These are phyloP conservation scores for Colletotrichum cordylinicola DNA, from an alignment of 2,329 filamentous ascomycete species.

Conservation along the genomic window DNA sequence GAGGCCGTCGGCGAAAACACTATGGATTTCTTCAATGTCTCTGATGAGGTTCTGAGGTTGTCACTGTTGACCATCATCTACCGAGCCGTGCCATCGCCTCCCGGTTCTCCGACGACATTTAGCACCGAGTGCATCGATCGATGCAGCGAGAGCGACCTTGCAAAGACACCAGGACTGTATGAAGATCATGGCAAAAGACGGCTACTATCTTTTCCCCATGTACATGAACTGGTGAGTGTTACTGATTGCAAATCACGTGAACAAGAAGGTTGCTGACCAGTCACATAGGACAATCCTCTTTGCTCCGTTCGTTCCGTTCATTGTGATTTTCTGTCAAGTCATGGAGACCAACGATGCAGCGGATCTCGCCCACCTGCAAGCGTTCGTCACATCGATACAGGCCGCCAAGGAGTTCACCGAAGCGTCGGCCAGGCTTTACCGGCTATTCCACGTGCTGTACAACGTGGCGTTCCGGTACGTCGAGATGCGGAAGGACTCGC, in stretches of 20 bases:
- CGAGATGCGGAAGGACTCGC: constrained; percentile 50
- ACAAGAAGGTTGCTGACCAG: not conserved
- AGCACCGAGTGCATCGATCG: constrained; percentile 46
- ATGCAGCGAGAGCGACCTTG: constrained; percentile 46
- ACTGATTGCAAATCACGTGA: no score
- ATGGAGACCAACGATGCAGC: constrained; percentile 49
- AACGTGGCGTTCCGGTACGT: constrained; percentile 64
- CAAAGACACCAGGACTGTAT: constrained; percentile 46
- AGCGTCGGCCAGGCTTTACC: constrained; percentile 59
- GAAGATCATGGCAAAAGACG: constrained; percentile 38
- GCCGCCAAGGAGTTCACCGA: constrained; percentile 50
- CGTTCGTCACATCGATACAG: constrained; percentile 57
- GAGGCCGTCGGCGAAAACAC: constrained; percentile 31
- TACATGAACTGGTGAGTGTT: constrained; percentile 48
- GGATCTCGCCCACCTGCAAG: constrained; percentile 52
- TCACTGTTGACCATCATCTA: constrained; percentile 48
- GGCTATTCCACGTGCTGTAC: constrained; percentile 63
- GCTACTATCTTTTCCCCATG: constrained; percentile 40
- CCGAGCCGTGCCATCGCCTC: constrained; percentile 39
- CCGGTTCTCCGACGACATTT: constrained; percentile 38
- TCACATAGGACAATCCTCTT: constrained; percentile 48
- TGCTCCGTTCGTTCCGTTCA: constrained; percentile 59
- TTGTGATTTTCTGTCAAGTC: constrained; percentile 56
- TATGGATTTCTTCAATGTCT: constrained; percentile 40
- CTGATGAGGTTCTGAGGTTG: constrained; percentile 47